Evolutionary conservation across 331 rosid genomes (phyloP).

Genomic region (Pyrus hybrid): DNA sequence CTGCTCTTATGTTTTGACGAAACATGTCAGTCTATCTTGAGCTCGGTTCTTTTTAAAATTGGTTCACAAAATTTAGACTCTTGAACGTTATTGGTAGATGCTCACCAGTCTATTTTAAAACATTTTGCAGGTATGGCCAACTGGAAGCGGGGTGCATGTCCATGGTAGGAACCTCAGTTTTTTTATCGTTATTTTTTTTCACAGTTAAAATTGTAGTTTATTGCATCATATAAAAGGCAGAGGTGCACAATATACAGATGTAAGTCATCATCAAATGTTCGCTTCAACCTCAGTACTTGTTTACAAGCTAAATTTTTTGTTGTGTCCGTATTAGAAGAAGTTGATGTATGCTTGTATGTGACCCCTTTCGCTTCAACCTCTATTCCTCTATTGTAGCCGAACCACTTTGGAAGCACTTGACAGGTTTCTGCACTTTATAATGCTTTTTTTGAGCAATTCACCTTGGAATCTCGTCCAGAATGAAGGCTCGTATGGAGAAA

Average conservation of each 20-base stretch:
- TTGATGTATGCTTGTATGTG: conserved; percentile 12
- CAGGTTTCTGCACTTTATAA: conserved; percentile 9
- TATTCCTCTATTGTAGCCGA: conserved; percentile 12
- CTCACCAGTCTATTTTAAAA: not conserved
- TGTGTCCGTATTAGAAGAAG: conserved; percentile 6
- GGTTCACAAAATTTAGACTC: no score
- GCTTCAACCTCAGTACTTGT: conserved; percentile 40
- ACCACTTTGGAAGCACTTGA: conserved; percentile 6
- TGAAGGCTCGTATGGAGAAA: conserved; percentile 61
- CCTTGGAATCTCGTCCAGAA: conserved; percentile 37
- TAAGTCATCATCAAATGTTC: not conserved
- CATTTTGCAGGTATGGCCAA: not conserved
- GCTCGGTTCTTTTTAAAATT: no score
- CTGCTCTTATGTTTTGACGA: no score
- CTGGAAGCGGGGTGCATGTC: not conserved
- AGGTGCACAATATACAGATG: not conserved
- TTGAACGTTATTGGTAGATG: not conserved
- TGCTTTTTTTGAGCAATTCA: conserved; percentile 30
- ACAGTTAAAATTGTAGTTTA: not conserved
- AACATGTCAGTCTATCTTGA: no score
- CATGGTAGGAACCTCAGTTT: not conserved
- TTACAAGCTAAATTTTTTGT: conserved; percentile 45
- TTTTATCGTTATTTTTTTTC: no score
- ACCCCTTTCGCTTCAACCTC: conserved; percentile 43
- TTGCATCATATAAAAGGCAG: not conserved